Evolutionary conservation across 2,329 filamentous ascomycete genomes (phyloP), one percentile per base, ranked within the genome.

Genomic region (Clathrospora elynae): DNA sequence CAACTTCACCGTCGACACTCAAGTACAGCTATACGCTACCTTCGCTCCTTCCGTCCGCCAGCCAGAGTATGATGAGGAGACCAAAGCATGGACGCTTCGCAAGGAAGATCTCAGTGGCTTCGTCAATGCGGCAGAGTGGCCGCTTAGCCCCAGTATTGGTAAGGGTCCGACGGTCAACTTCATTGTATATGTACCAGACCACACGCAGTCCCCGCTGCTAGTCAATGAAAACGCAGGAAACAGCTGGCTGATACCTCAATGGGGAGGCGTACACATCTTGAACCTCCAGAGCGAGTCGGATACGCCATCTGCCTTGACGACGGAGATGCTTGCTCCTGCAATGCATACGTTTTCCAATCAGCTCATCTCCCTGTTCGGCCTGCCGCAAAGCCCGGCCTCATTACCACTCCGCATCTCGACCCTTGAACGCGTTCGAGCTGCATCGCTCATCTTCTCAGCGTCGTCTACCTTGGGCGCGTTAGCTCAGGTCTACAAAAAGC

Each of bases 111-210:
- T 99, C 1, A 90, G 89, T 24, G 91, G 88, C 1, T 99, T 99
- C 64, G 90, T 99, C 71, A 99, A 99, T 62, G 91, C 92, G 2
- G 93, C 93, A 2, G 93, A 99, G 73, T 99, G 93, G 93, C 93
- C 93, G 0, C 73, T 99, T 2, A 95, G 88, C 50, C 92, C 92
- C 0, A 96, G 90, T 42, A 97, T 99, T 55, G 93, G 91, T 28
- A 84, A 83, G 12, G 92, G 92, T 0, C 93, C 93, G 1, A 99
- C 93, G 0, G 85, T 99, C 63, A 97, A 99, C 71, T 97, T 99
- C 66, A 85, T 97, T 42, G 79, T 97, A 18, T 99, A 93, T 62
- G 84, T 95, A 6, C 90, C 91, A 5, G 84, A 88, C 44, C 82
- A 87, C 45, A 72, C 72, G 5, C 78, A 83, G 47, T 78, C 78